Evolutionary conservation across 352 stramenopile species (phyloP), one percentile per base, ranked within the genome.

Genomic region (Plasmopara halstedii): DNA sequence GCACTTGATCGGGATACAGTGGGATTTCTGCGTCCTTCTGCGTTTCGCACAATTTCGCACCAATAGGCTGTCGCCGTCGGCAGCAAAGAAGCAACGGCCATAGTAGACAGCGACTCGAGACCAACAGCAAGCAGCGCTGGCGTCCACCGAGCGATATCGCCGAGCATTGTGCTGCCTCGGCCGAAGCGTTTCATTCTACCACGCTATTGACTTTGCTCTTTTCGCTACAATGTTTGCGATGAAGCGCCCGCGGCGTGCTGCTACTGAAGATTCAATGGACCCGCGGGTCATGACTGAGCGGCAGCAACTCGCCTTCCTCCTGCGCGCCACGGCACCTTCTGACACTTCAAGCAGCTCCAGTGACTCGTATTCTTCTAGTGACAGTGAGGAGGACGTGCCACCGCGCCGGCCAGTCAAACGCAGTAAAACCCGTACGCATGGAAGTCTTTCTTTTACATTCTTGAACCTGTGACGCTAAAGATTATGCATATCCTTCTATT

Each of bases 221-320:
- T 6, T 17, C 15, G n/a, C 9, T 33, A 27, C 35, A 14, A 65
- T 65, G 57, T 33, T 65, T 35, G 52, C 57, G 18, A 48, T 20
- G n/a, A 67, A 67, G 34, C 58, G 58, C 29, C 57, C 51, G 19
- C 58, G 58, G 22, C 58, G 58, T 36, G 43, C 58, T 25, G 50
- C 45, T 18, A 5, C 54, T 33, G 58, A 66, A 55, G 53, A 66
- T 42, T 51, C 50, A 18, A 44, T 62, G 42, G 59, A 88, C 53
- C 75, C 72, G 44, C 78, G 70, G 23, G 62, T 85, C 31, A 92
- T 92, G 80, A 92, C 80, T 0, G 80, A 92, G 58, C 70, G 80
- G 18, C 80, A 92, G 49, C 80, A 92, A 50, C 56, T 92, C 38
- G 80, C 80, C 45, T 92, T 92, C 53, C 50, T 92, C 18, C 52